Conservation (phyloP, 148 eudicot genomes). For the Gaultheria prostrata region DNA sequence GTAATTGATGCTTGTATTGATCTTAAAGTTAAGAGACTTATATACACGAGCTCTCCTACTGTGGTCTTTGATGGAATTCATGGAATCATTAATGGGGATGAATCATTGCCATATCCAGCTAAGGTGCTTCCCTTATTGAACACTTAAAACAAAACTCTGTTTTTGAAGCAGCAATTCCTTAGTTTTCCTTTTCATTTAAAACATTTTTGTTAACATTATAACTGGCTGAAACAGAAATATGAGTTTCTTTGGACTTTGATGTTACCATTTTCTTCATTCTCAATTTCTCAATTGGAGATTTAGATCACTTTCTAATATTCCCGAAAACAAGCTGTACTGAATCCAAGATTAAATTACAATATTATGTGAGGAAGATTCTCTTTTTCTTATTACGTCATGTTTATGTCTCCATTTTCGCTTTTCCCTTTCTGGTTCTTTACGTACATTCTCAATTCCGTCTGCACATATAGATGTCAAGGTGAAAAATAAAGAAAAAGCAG, state of each 20-base stretch:
- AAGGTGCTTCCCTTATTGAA: slow-evolving; percentile 49
- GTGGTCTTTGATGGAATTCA: slow-evolving; percentile 94
- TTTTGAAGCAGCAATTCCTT: neutral
- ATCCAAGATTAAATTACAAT: no score
- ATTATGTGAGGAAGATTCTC: neutral
- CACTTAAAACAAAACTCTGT: neutral
- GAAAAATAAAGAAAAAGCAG: neutral
- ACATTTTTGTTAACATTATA: neutral
- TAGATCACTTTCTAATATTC: neutral
- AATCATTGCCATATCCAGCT: slow-evolving; percentile 79
- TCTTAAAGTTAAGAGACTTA: slow-evolving; percentile 75
- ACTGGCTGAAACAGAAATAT: neutral
- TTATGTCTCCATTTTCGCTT: neutral
- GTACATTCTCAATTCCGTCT: neutral
- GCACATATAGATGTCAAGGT: neutral
- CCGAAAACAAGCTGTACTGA: neutral
- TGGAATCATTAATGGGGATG: slow-evolving; percentile 76
- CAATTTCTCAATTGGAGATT: neutral
- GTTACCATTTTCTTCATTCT: neutral
- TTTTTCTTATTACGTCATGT: neutral
- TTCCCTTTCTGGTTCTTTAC: neutral
- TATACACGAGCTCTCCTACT: slow-evolving; percentile 94
- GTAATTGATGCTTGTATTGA: slow-evolving; percentile 84
- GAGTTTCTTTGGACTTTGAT: neutral
- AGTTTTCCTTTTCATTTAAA: neutral